Conservation (phyloP, 495 filamentous ascomycete species). For the Daldinia loculata region DNA sequence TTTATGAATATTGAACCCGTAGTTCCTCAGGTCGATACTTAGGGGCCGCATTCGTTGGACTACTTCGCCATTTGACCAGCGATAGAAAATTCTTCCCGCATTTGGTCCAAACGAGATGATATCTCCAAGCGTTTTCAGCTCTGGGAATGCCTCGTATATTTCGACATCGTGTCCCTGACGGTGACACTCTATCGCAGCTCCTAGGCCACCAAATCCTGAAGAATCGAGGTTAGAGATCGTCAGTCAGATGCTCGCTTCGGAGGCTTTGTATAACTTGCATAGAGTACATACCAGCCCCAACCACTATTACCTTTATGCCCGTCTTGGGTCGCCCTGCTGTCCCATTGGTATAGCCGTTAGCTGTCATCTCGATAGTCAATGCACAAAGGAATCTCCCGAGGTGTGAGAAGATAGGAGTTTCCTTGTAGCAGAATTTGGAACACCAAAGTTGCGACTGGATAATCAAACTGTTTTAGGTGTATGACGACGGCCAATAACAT, state of each 20-base stretch:
- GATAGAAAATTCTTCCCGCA: conserved; percentile 63
- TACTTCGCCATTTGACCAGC: conserved; percentile 61
- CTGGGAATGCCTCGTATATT: conserved; percentile 67
- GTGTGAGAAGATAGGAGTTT: conserved; percentile 13
- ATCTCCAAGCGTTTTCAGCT: conserved; percentile 67
- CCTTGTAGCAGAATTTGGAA: conserved; percentile 23
- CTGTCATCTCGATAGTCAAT: conserved; percentile 31
- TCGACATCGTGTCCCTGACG: conserved; percentile 67
- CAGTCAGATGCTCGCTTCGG: neutral
- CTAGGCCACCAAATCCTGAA: conserved; percentile 65
- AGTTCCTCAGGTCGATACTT: conserved; percentile 59
- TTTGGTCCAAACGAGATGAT: conserved; percentile 72
- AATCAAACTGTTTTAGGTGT: conserved; percentile 23
- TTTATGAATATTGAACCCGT: conserved; percentile 69
- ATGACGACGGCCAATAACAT: conserved; percentile 24
- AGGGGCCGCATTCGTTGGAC: conserved; percentile 57
- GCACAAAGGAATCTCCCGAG: conserved; percentile 15
- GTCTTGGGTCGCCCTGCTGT: conserved; percentile 46
- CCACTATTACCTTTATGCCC: conserved; percentile 65
- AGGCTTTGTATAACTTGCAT: conserved; percentile 3
- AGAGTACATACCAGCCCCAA: conserved; percentile 55
- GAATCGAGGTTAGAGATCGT: neutral
- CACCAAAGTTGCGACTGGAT: conserved; percentile 24
- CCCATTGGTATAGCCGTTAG: conserved; percentile 32
- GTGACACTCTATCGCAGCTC: conserved; percentile 69